These are phyloP conservation scores for Chernovozyma sophiae-reginae DNA, from an alignment of 1,139 yeast species.

Conservation along the genomic window DNA sequence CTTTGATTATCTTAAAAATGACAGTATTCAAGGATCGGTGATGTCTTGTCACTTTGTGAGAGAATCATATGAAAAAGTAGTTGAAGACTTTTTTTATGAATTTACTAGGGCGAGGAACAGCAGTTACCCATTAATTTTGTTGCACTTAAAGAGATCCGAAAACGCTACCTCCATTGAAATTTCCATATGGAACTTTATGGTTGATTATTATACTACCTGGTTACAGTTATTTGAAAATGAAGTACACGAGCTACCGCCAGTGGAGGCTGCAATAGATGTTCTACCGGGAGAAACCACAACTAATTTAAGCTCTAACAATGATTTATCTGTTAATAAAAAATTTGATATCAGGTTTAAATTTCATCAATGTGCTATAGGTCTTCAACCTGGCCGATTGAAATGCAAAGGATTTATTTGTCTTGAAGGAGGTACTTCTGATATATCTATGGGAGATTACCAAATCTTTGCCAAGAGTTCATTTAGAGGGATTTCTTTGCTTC, in stretches of 20 bases:
- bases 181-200: constrained; percentile 37
- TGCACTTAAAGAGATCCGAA: constrained; percentile 19
- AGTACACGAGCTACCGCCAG: constrained; percentile 10
- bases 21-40: constrained; percentile 28
- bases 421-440: constrained; percentile 50
- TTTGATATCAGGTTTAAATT: constrained; percentile 43
- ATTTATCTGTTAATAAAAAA: constrained; percentile 7
- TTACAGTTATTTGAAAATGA: constrained; percentile 24
- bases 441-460: constrained; percentile 30
- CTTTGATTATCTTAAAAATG: constrained; percentile 28
- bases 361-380: constrained; percentile 50
- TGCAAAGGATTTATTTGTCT: constrained; percentile 51
- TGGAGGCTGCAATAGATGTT: constrained; percentile 15
- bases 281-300: constrained; percentile 9
- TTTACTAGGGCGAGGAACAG: constrained; percentile 4
- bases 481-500: constrained; percentile 40
- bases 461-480: constrained; percentile 41
- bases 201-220: constrained; percentile 61
- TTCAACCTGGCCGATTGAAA: constrained; percentile 54
- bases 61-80: constrained; percentile 9
- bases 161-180: constrained; percentile 26
- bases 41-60: constrained; percentile 22
- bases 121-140: constrained; percentile 20
- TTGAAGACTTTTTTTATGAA: constrained; percentile 3
- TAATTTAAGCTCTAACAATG: neutral